Evolutionary conservation across 768 basidiomycete species (phyloP).

Genomic region (Lentinula edodes): DNA sequence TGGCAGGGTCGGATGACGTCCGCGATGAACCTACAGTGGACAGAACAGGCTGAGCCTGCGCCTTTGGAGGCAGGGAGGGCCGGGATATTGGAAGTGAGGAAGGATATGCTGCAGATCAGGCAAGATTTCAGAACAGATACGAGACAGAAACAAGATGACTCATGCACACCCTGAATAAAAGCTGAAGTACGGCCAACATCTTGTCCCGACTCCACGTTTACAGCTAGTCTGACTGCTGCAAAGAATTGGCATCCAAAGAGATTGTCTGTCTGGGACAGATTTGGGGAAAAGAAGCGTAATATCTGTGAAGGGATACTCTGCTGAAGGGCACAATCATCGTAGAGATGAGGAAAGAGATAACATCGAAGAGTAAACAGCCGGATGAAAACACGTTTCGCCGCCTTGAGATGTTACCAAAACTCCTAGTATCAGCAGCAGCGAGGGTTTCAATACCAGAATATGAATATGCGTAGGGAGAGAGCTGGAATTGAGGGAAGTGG

Average conservation of each 20-base stretch:
- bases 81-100: conserved; percentile 15
- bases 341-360: too few species aligned
- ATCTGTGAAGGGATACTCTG: conserved; percentile 55
- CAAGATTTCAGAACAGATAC: neutral
- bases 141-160: neutral
- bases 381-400: too few species aligned
- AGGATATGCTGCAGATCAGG: conserved; percentile 12
- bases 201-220: conserved; percentile 57
- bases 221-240: conserved; percentile 61
- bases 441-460: too few species aligned
- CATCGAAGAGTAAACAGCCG: too few species aligned
- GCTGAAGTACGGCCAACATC: conserved; percentile 61
- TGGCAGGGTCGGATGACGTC: neutral
- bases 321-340: too few species aligned
- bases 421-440: too few species aligned
- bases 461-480: too few species aligned
- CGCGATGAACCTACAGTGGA: conserved; percentile 13
- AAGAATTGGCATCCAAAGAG: conserved; percentile 73
- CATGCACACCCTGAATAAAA: conserved; percentile 65
- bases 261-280: conserved; percentile 42
- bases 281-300: conserved; percentile 57
- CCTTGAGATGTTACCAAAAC: too few species aligned
- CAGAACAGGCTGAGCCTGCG: too few species aligned
- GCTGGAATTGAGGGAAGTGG: too few species aligned
- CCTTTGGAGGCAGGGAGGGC: conserved; percentile 19